Conservation (phyloP, 2,329 filamentous ascomycete genomes). For the Amauroascus verrucosus region DNA sequence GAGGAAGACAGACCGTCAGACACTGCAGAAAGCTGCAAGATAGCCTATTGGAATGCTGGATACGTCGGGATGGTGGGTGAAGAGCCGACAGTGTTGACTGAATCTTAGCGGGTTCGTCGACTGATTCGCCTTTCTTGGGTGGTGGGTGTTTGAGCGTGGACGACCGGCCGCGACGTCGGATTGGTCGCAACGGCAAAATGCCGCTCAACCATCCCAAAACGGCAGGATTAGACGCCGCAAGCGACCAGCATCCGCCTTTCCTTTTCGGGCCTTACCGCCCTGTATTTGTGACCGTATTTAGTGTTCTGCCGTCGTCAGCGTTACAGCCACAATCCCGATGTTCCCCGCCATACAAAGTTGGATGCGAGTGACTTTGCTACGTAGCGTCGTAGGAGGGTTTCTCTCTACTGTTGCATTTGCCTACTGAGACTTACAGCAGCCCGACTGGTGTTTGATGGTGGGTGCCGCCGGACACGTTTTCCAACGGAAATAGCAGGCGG, state of each 20-base stretch:
- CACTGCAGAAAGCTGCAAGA: no score
- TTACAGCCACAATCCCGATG: not conserved
- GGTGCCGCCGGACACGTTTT: no score
- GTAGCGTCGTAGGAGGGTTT: not conserved
- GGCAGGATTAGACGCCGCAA: slow-evolving; percentile 16
- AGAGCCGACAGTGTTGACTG: not conserved
- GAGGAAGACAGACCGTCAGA: not conserved
- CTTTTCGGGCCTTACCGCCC: slow-evolving; percentile 14
- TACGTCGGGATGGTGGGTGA: not conserved
- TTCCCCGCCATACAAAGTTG: slow-evolving; percentile 3
- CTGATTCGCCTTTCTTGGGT: slow-evolving; percentile 8
- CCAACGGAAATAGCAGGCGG: no score
- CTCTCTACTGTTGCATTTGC: not conserved
- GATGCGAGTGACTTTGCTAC: not conserved
- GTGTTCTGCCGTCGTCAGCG: not conserved
- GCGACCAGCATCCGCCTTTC: slow-evolving; percentile 14
- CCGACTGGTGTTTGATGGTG: no score
- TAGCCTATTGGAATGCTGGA: not conserved
- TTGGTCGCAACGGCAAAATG: slow-evolving; percentile 17
- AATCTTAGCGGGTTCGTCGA: not conserved
- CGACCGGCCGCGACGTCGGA: not conserved
- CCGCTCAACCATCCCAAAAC: slow-evolving; percentile 13
- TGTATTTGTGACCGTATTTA: not conserved
- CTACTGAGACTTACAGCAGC: no score
- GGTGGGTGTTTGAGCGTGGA: slow-evolving; percentile 8